phyloP scores from a whole-genome alignment of 306 rosid genomes.

The Prinsepia uniflora region DNA sequence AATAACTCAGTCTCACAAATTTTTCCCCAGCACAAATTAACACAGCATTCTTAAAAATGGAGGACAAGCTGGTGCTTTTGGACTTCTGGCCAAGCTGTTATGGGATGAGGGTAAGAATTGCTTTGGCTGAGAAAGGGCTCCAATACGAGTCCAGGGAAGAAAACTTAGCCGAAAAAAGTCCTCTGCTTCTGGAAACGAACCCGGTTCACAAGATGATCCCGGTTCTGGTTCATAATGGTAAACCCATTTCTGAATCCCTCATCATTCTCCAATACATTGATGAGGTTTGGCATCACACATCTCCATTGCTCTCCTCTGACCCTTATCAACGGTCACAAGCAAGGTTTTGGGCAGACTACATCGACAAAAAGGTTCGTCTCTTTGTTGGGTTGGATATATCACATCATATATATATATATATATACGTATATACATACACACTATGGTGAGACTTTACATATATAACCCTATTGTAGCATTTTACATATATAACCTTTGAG shows the following conservation, averaged over 20 bases:
- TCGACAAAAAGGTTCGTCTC: slow-evolving; percentile 29
- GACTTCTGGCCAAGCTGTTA: slow-evolving; percentile 62
- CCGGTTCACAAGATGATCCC: slow-evolving; percentile 52
- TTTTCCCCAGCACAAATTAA: no score
- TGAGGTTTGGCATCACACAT: slow-evolving; percentile 35
- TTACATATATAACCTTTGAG: no score
- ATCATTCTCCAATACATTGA: slow-evolving; percentile 35
- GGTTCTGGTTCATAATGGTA: slow-evolving; percentile 38
- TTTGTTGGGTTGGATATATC: not conserved
- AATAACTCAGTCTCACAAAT: no score
- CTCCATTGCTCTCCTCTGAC: slow-evolving; percentile 22
- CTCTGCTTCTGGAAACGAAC: slow-evolving; percentile 48
- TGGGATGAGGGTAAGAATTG: slow-evolving; percentile 58
- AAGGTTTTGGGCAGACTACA: slow-evolving; percentile 34
- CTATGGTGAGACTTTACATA: no score
- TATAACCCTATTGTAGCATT: no score
- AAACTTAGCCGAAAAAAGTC: slow-evolving; percentile 37
- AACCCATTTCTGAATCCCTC: slow-evolving; percentile 37
- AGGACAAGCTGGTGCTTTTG: slow-evolving; percentile 36
- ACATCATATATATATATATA: no score
- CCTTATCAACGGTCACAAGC: slow-evolving; percentile 29
- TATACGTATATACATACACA: no score
- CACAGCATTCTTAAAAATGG: slow-evolving; percentile 27
- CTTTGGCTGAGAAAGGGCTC: slow-evolving; percentile 49
- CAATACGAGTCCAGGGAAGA: slow-evolving; percentile 47